phyloP scores from a whole-genome alignment of 805 yeast species.

The Ogataea trehaloabstinens region DNA sequence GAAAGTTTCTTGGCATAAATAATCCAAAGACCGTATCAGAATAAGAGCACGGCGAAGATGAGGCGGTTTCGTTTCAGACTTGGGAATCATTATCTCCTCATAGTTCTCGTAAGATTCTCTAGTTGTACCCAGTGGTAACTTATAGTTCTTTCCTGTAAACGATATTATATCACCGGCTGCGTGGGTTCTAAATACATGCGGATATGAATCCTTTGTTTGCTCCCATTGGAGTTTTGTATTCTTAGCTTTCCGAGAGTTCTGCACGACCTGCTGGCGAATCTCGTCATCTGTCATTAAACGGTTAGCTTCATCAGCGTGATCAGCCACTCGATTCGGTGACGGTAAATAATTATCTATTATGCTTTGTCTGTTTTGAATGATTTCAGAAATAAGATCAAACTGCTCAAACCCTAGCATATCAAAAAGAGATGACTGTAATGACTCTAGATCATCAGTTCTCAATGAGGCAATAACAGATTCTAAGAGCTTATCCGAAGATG shows the following conservation, averaged over 20 bases:
- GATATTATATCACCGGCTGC: conserved; percentile 71
- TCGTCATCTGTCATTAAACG: conserved; percentile 51
- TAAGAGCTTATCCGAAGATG: conserved; percentile 23
- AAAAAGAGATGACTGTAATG: conserved; percentile 67
- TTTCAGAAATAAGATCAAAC: conserved; percentile 69
- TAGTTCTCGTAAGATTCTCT: conserved; percentile 50
- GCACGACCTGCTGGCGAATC: conserved; percentile 49
- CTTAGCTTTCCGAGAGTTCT: conserved; percentile 48
- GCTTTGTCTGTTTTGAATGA: conserved; percentile 46
- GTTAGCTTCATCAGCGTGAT: conserved; percentile 5
- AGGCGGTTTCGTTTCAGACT: conserved; percentile 49
- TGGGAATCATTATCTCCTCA: conserved; percentile 85
- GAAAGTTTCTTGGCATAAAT: conserved; percentile 80
- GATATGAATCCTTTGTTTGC: conserved; percentile 54
- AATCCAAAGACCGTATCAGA: conserved; percentile 63
- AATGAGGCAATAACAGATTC: conserved; percentile 34
- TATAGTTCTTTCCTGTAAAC: conserved; percentile 74
- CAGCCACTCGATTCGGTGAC: conserved; percentile 2
- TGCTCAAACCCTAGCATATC: conserved; percentile 86
- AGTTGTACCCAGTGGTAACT: conserved; percentile 79
- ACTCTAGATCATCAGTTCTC: conserved; percentile 41
- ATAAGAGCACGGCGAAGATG: conserved; percentile 50
- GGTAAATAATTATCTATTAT: conserved; percentile 24
- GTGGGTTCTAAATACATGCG: conserved; percentile 79
- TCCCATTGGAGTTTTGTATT: conserved; percentile 49